Evolutionary conservation across 805 yeast species (phyloP).

Genomic region (Yamadazyma insecticola): DNA sequence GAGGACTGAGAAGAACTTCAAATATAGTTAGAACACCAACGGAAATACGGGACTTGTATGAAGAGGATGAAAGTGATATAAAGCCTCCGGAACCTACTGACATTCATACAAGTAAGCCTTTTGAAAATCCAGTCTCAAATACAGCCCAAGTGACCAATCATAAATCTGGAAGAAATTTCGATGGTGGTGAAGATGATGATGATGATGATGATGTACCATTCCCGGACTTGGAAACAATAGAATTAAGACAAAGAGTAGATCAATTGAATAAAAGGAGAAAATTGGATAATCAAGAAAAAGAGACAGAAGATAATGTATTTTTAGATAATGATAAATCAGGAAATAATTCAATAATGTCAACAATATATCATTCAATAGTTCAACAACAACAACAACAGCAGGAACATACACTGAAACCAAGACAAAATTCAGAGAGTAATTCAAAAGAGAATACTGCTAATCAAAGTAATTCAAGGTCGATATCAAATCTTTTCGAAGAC

Average conservation of each 20-base stretch:
- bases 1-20: conserved; percentile 7
- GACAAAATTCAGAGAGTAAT: conserved; percentile 3
- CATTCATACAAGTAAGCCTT: too few species aligned
- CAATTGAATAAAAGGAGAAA: conserved; percentile 8
- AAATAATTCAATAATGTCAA: conserved; percentile 20
- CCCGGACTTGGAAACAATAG: conserved; percentile 18
- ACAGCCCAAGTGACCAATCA: too few species aligned
- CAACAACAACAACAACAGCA: conserved; percentile 5
- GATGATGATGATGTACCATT: conserved; percentile 16
- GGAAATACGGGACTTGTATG: conserved; percentile 16
- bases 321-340: conserved; percentile 18
- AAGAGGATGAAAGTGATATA: conserved; percentile 26
- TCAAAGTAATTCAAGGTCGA: conserved; percentile 24
- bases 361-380: conserved; percentile 27
- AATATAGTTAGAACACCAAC: conserved; percentile 23
- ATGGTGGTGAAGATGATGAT: conserved; percentile 8
- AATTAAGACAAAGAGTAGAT: conserved; percentile 10
- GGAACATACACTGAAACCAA: conserved; percentile 3
- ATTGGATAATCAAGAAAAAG: conserved; percentile 11
- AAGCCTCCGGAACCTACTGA: conserved; percentile 19
- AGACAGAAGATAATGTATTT: conserved; percentile 32
- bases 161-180: too few species aligned
- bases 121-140: background rate
- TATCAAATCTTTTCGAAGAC: conserved; percentile 30
- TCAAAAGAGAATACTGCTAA: conserved; percentile 15